A percentile compares a stretch with the other conserved stretches of the same genome.
Evolutionary conservation across 169 alveolate genomes (phyloP).

Genomic region (Eimeria necatrix): DNA sequence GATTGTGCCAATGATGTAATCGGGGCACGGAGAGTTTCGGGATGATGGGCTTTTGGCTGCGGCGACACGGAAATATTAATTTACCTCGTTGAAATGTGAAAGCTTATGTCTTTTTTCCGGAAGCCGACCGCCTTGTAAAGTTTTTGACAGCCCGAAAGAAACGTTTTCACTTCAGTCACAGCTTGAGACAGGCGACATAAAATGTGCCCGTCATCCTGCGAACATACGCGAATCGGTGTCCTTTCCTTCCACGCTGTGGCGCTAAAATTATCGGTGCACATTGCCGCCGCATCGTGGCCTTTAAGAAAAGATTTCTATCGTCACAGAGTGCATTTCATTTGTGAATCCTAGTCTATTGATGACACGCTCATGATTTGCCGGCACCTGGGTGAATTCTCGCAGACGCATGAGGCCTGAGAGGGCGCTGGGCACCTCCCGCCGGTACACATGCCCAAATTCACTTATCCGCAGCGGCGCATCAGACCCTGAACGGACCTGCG

Average conservation of each 20-base stretch:
- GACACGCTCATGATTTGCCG: no score
- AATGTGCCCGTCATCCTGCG: slow-evolving; percentile 80
- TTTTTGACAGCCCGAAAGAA: slow-evolving; percentile 34
- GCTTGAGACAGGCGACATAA: slow-evolving; percentile 67
- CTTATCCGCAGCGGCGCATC: slow-evolving; percentile 97
- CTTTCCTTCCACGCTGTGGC: no score
- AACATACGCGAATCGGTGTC: no score
- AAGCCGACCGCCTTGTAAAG: slow-evolving; percentile 48
- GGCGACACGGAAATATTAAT: neutral
- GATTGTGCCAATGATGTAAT: no score
- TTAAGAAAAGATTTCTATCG: no score
- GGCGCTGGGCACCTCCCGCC: slow-evolving; percentile 99
- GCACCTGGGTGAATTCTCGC: slow-evolving; percentile 80
- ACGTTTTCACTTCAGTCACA: slow-evolving; percentile 25
- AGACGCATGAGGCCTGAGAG: slow-evolving; percentile 97
- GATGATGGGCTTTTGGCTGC: no score
- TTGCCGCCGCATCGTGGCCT: no score
- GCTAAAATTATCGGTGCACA: no score
- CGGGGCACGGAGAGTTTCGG: no score
- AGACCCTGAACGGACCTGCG: slow-evolving; percentile 25
- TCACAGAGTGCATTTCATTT: no score
- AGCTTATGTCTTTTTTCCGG: neutral
- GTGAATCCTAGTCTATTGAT: no score
- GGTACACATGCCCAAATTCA: slow-evolving; percentile 99
- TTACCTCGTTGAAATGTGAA: slow-evolving; percentile 59